Evolutionary conservation across 495 filamentous ascomycete species (phyloP).

Genomic region (Entonaema liquescens): DNA sequence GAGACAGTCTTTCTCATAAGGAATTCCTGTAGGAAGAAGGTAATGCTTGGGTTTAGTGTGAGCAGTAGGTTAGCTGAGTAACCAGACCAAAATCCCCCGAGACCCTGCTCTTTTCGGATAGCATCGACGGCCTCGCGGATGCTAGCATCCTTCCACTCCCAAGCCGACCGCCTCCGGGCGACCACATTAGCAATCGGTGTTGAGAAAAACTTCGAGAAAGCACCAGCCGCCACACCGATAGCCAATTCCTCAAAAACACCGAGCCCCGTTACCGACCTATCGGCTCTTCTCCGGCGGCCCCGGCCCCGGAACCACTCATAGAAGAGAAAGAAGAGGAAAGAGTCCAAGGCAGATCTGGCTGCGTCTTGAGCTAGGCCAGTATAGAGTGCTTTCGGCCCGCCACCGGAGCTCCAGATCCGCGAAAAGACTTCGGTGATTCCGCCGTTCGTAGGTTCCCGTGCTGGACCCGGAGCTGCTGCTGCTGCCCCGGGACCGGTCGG

Average conservation of each 20-base stretch:
- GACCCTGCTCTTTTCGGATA: conserved; percentile 75
- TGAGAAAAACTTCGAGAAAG: conserved; percentile 79
- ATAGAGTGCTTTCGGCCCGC: conserved; percentile 76
- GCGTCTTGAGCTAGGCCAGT: conserved; percentile 77
- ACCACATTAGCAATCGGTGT: conserved; percentile 87
- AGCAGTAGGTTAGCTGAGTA: conserved; percentile 83
- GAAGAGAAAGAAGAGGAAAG: conserved; percentile 85
- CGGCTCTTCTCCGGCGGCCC: conserved; percentile 1
- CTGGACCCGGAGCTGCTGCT: conserved; percentile 19
- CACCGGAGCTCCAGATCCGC: conserved; percentile 77
- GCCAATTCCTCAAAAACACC: conserved; percentile 76
- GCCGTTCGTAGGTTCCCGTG: conserved; percentile 54
- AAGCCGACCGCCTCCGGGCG: conserved; percentile 78
- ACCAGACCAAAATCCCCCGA: conserved; percentile 87
- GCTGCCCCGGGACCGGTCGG: conserved; percentile 26
- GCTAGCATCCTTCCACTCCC: conserved; percentile 54
- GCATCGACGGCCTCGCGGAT: conserved; percentile 68
- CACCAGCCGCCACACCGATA: conserved; percentile 80
- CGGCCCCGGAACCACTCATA: conserved; percentile 65
- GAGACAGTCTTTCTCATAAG: conserved; percentile 68
- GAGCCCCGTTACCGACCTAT: conserved; percentile 59
- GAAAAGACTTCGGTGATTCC: conserved; percentile 71
- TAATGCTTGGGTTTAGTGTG: conserved; percentile 86
- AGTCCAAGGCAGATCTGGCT: conserved; percentile 75
- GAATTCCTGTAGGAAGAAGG: conserved; percentile 81